Conservation (phyloP, 371 early-diverging fungal genomes). For the Rhizopus stolonifer region DNA sequence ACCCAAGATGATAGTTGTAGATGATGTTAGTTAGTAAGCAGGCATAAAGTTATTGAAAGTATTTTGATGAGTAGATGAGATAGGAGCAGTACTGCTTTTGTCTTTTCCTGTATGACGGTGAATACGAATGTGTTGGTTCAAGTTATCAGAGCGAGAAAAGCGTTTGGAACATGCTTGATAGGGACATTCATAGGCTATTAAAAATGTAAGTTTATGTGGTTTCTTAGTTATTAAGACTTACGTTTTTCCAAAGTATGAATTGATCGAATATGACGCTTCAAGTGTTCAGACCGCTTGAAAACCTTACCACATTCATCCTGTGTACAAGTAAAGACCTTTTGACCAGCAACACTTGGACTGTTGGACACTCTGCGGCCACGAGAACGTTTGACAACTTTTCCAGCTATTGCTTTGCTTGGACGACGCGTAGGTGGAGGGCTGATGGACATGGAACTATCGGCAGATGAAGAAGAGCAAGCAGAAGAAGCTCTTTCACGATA, state of each 20-base stretch:
- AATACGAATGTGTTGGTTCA: conserved; percentile 72
- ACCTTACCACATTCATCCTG: conserved; percentile 66
- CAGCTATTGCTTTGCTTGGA: conserved; percentile 18
- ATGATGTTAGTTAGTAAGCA: no score
- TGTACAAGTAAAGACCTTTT: conserved; percentile 52
- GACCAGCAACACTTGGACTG: conserved; percentile 39
- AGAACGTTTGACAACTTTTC: conserved; percentile 24
- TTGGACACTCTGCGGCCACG: conserved; percentile 40
- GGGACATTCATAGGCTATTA: conserved; percentile 62
- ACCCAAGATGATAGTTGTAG: no score
- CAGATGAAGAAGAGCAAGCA: conserved; percentile 21
- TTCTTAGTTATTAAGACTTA: conserved; percentile 21
- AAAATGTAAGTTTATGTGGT: background rate
- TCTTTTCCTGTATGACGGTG: no score
- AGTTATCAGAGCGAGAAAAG: conserved; percentile 84
- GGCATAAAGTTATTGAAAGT: no score
- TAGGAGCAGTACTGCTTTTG: no score
- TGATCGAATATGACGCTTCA: conserved; percentile 76
- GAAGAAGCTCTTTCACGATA: conserved; percentile 27
- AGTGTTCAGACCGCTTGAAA: conserved; percentile 84
- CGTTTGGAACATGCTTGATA: conserved; percentile 73
- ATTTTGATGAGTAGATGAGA: no score
- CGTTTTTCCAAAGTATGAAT: conserved; percentile 61
- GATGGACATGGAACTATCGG: conserved; percentile 6
- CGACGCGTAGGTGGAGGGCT: conserved; percentile 16